phyloP scores from a whole-genome alignment of 2,329 filamentous ascomycete genomes.

The Colletotrichum salicis region DNA sequence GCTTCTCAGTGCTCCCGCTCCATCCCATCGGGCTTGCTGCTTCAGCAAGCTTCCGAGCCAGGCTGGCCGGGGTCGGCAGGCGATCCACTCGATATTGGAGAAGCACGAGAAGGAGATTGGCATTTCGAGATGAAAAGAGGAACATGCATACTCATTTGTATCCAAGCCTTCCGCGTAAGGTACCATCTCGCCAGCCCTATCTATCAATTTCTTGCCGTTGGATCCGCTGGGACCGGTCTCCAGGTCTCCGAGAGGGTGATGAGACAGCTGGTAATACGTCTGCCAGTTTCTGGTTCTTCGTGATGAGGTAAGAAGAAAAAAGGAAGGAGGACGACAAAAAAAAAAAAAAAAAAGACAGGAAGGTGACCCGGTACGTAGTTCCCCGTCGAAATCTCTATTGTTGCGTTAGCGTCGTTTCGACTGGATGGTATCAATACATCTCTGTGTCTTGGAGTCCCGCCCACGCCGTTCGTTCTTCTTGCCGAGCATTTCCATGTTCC shows the following conservation, averaged over 20 bases:
- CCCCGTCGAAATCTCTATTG: constrained; percentile 28
- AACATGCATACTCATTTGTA: not conserved
- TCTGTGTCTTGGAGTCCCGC: constrained; percentile 20
- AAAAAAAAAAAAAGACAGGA: not conserved
- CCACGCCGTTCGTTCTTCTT: constrained; percentile 17
- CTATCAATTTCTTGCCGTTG: not conserved
- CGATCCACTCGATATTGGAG: constrained; percentile 9
- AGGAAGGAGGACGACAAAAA: not conserved
- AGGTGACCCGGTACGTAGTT: not conserved
- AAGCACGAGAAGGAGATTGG: constrained; percentile 17
- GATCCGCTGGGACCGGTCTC: not conserved
- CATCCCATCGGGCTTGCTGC: not conserved
- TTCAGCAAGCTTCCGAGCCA: not conserved
- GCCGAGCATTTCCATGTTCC: constrained; percentile 16
- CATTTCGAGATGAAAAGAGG: constrained; percentile 9
- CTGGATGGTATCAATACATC: constrained; percentile 26
- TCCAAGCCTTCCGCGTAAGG: not conserved
- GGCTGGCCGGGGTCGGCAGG: constrained; percentile 7
- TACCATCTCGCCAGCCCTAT: not conserved
- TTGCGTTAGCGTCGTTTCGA: constrained; percentile 29
- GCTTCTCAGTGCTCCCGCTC: not conserved
- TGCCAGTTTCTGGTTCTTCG: not conserved
- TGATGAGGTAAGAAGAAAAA: not conserved
- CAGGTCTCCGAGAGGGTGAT: not conserved
- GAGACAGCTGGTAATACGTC: not conserved